Percentiles rank a stretch among this genome's conserved stretches.
Conservation (phyloP, 1,284 basidiomycete genomes). For the Sphagnurus paluster region DNA sequence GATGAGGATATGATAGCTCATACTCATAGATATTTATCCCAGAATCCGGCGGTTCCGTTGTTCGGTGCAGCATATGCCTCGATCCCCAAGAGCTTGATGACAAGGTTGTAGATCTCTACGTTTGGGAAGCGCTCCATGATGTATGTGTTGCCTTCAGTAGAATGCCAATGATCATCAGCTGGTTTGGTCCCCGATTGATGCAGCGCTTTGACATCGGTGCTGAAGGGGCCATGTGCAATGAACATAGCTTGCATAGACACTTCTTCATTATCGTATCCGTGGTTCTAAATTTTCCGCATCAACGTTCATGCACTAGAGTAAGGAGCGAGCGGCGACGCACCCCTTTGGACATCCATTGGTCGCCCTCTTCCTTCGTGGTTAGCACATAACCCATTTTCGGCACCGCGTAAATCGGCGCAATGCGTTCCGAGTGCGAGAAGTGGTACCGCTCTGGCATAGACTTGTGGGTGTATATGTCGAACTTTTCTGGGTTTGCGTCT, state of each 20-base stretch:
- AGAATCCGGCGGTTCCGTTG: conserved; percentile 80
- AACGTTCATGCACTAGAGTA: not conserved
- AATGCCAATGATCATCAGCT: conserved; percentile 62
- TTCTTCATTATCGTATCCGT: conserved; percentile 82
- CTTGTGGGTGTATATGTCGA: conserved; percentile 76
- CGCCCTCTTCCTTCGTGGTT: conserved; percentile 62
- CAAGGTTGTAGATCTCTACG: conserved; percentile 82
- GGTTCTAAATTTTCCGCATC: conserved; percentile 49
- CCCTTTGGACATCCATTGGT: conserved; percentile 70
- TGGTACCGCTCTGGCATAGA: conserved; percentile 84
- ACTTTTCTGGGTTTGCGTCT: conserved; percentile 56
- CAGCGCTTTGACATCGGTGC: conserved; percentile 60
- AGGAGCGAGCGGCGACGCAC: conserved; percentile 45
- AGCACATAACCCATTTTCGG: conserved; percentile 77
- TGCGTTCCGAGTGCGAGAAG: conserved; percentile 68
- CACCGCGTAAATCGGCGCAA: conserved; percentile 86
- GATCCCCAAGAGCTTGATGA: conserved; percentile 75
- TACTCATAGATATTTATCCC: conserved; percentile 74
- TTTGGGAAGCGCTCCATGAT: conserved; percentile 83
- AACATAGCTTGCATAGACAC: conserved; percentile 87
- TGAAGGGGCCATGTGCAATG: conserved; percentile 87
- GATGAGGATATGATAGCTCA: too few species aligned
- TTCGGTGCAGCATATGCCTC: conserved; percentile 56
- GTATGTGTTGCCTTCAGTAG: conserved; percentile 59
- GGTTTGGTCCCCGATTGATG: conserved; percentile 32